Percentiles rank a stretch among this genome's conserved stretches.
Conservation (phyloP, 805 yeast species). For the Metschnikowia picachoensis region DNA sequence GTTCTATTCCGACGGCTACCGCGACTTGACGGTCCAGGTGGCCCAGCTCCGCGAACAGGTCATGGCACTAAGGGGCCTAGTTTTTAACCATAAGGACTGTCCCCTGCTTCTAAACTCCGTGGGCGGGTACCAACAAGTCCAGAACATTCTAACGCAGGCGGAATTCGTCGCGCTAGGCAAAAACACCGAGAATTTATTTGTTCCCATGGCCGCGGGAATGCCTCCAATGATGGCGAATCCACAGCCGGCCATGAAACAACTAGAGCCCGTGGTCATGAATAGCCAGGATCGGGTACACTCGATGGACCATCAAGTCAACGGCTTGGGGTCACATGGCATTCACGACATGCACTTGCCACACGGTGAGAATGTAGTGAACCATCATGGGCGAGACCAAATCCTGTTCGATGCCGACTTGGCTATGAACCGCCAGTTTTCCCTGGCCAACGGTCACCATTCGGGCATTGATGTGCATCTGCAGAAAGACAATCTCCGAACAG, state of each 20-base stretch:
- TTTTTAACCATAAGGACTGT: constrained; percentile 52
- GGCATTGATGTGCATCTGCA: constrained; percentile 4
- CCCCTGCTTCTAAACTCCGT: constrained; percentile 36
- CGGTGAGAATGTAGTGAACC: constrained; percentile 2
- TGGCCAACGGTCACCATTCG: constrained; percentile 1
- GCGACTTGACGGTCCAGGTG: constrained; percentile 57
- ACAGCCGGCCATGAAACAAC: background rate
- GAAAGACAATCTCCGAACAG: constrained; percentile 22
- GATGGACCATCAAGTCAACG: constrained; percentile 1
- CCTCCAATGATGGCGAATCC: constrained; percentile 33
- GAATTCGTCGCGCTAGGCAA: constrained; percentile 26
- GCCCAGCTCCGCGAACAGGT: constrained; percentile 58
- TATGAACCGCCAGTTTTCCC: constrained; percentile 8
- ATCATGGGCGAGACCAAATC: constrained; percentile 12
- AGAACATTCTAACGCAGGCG: constrained; percentile 37
- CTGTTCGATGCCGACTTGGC: constrained; percentile 9
- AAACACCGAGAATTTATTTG: constrained; percentile 20
- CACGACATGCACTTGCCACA: constrained; percentile 9
- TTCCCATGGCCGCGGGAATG: constrained; percentile 31
- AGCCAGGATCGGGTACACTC: constrained; percentile 2
- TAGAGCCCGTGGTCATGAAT: constrained; percentile 2
- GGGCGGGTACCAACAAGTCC: constrained; percentile 45
- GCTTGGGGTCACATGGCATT: background rate
- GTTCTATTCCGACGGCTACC: constrained; percentile 66
- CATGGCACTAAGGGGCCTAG: constrained; percentile 42